Conservation (phyloP, 306 rosid genomes). For the Hylodesmum podocarpum region DNA sequence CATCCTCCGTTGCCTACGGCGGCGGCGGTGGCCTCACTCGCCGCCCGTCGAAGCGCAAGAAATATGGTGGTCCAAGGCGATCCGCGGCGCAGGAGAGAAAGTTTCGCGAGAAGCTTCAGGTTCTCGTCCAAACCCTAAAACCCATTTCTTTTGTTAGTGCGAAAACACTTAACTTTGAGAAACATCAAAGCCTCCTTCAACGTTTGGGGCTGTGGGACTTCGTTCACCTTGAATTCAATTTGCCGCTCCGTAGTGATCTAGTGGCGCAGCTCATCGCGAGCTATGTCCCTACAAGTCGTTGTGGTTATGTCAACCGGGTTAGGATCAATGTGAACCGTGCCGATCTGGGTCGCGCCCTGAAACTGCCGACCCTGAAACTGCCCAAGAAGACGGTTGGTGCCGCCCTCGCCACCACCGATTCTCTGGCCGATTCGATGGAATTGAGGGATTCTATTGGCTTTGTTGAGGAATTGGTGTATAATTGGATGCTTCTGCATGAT, state of each 20-base stretch:
- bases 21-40: constrained; percentile 11
- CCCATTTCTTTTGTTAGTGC: constrained; percentile 71
- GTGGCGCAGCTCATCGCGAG: constrained; percentile 60
- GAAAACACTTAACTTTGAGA: constrained; percentile 57
- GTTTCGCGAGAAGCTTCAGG: constrained; percentile 52
- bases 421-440: background rate
- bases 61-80: constrained; percentile 26
- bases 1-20: background rate
- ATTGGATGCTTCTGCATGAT: constrained; percentile 84
- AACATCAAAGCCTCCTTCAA: constrained; percentile 61
- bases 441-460: constrained; percentile 53
- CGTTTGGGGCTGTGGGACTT: constrained; percentile 85
- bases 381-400: constrained; percentile 39
- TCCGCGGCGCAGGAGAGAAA: constrained; percentile 42
- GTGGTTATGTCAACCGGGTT: constrained; percentile 53
- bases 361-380: too few relatives aligned
- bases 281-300: constrained; percentile 29
- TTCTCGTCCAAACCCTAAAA: constrained; percentile 50
- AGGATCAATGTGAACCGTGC: constrained; percentile 58
- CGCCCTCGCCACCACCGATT: background rate
- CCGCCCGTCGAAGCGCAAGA: constrained; percentile 48
- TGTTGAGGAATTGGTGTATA: constrained; percentile 56
- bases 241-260: constrained; percentile 53
- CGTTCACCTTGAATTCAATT: constrained; percentile 66
- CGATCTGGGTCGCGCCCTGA: constrained; percentile 72